Percentiles rank a stretch among this genome's conserved stretches.
Conservation (phyloP, 78 protist species). For the Mastigamoeba balamuthi region DNA sequence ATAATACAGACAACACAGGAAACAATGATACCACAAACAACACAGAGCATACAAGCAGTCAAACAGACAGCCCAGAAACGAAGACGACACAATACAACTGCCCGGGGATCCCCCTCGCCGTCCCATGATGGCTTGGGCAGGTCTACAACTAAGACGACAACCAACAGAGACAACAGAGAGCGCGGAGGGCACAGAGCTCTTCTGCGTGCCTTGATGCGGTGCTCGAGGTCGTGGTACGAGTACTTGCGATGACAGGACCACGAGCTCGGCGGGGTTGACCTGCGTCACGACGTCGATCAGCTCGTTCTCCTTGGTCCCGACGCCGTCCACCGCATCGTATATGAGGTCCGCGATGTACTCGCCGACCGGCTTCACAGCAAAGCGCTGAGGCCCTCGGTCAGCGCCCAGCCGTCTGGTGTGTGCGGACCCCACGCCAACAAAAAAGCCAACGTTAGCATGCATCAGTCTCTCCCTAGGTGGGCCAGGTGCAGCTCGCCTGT, state of each 20-base stretch:
- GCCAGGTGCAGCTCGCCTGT: too few relatives aligned
- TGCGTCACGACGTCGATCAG: slow-evolving; percentile 7
- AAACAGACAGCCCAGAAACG: not conserved
- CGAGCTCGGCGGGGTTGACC: not conserved
- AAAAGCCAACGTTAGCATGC: too few relatives aligned
- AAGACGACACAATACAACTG: too few relatives aligned
- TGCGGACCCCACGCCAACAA: too few relatives aligned
- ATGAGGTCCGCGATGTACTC: not conserved
- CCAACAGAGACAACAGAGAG: not conserved
- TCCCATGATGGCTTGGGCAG: too few relatives aligned
- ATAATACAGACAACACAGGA: too few relatives aligned
- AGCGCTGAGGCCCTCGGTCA: too few relatives aligned
- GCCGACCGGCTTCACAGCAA: not conserved
- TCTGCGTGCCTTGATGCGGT: not conserved
- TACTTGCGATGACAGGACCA: not conserved
- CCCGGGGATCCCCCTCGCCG: too few relatives aligned
- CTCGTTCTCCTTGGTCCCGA: not conserved
- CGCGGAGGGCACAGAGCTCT: not conserved
- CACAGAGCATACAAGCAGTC: too few relatives aligned
- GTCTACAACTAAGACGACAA: not conserved
- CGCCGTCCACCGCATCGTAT: not conserved
- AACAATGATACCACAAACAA: too few relatives aligned
- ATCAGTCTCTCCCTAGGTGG: too few relatives aligned
- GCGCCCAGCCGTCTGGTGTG: too few relatives aligned
- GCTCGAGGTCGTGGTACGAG: not conserved